These are phyloP conservation scores for Zoysia pacifica DNA, from an alignment of 176 grass and related monocot species.

Conservation along the genomic window DNA sequence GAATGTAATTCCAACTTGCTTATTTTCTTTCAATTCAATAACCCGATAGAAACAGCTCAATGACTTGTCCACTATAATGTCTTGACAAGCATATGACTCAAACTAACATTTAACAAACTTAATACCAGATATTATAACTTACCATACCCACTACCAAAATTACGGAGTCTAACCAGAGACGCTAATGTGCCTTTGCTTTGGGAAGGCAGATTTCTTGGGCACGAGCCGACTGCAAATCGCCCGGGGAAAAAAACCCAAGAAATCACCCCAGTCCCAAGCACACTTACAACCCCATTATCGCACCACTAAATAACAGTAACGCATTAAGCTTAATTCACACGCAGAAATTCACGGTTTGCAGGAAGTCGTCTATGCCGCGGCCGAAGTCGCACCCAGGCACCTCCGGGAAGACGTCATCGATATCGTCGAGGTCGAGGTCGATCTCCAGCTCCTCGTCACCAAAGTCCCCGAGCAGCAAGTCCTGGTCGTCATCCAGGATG, in stretches of 20 bases:
- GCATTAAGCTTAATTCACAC: conserved; percentile 38
- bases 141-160: conserved; percentile 58
- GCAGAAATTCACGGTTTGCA: conserved; percentile 48
- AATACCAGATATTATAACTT: conserved; percentile 35
- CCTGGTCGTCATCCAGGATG: conserved; percentile 36
- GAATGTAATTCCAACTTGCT: not conserved
- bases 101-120: not conserved
- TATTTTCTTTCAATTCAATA: conserved; percentile 38
- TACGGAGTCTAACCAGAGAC: conserved; percentile 22
- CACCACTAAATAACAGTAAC: conserved; percentile 21
- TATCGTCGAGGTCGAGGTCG: conserved; percentile 41
- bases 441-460: conserved; percentile 43
- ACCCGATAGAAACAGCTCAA: conserved; percentile 32
- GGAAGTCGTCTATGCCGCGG: conserved; percentile 48
- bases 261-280: conserved; percentile 10
- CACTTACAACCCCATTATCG: conserved; percentile 36
- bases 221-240: conserved; percentile 26
- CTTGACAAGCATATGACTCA: conserved; percentile 33
- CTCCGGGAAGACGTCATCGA: conserved; percentile 43
- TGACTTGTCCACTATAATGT: conserved; percentile 42
- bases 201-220: conserved; percentile 27
- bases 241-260: conserved; percentile 73
- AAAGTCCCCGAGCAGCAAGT: conserved; percentile 33
- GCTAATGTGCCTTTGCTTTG: conserved; percentile 17
- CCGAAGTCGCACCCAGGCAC: conserved; percentile 35